These are phyloP conservation scores for Phytopythium oedochilum DNA, from an alignment of 352 stramenopile genomes.

Conservation along the genomic window DNA sequence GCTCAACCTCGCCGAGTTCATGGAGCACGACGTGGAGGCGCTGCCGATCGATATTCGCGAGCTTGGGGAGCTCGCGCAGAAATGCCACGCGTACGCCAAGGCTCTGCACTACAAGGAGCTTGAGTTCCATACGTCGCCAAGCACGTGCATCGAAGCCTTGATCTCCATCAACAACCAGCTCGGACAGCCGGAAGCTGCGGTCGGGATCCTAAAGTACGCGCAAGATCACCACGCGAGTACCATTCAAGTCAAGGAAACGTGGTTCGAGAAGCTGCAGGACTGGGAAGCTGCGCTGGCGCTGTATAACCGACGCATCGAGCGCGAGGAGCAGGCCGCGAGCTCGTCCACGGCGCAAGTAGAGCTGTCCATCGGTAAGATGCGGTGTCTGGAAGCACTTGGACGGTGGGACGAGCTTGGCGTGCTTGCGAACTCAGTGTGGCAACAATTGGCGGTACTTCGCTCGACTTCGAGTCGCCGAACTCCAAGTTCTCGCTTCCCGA, in stretches of 20 bases:
- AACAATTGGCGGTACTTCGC: background rate
- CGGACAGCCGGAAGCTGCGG: constrained; percentile 92
- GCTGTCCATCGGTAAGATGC: constrained; percentile 95
- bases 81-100: constrained; percentile 98
- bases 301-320: constrained; percentile 77
- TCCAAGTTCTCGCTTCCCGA: background rate
- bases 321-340: constrained; percentile 9
- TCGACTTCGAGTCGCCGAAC: background rate
- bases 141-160: constrained; percentile 95
- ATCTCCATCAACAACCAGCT: constrained; percentile 99
- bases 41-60: constrained; percentile 96
- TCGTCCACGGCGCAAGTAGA: constrained; percentile 37
- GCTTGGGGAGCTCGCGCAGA: constrained; percentile 92
- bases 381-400: constrained; percentile 95
- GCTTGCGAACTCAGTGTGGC: constrained; percentile 77
- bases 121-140: constrained; percentile 91
- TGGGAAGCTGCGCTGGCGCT: constrained; percentile 94
- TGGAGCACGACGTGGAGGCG: constrained; percentile 96
- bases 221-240: constrained; percentile 76
- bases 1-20: constrained; percentile 98
- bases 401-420: constrained; percentile 93
- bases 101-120: constrained; percentile 96
- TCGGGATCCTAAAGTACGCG: constrained; percentile 96
- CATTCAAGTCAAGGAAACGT: constrained; percentile 92
- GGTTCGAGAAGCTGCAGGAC: constrained; percentile 97